Evolutionary conservation across 2,329 filamentous ascomycete genomes (phyloP), one percentile per base, ranked within the genome.

Genomic region (Immersiporthe knoxdaviesiana): DNA sequence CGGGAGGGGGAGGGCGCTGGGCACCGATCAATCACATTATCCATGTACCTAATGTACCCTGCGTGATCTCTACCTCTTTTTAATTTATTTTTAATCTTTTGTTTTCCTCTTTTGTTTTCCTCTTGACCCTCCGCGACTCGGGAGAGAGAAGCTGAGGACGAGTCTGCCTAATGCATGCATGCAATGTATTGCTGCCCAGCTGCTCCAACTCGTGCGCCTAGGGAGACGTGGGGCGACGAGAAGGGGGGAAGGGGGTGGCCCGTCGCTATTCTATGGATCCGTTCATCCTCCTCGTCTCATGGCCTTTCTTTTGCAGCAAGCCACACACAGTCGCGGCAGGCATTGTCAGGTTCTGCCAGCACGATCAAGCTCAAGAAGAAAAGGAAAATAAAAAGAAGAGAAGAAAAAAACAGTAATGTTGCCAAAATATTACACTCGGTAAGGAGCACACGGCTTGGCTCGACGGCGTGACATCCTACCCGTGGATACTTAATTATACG

Each of bases 181-280:
- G 37, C 37, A 39, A 47, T 56, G 52, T 56, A 32, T 56, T 56
- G 52, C 52, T 56, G 52, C 52, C 52, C 52, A 56, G 52, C 52
- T 30, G 24, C n/a, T 30, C 50, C 12, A 27, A 54, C 24, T 54
- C 12, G 2, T 27, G 52, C 52, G 12, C 5, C 24, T 54, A n/a
- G 24, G 12, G 14, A 54, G 24, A 56, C 52, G 52, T 59, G 56
- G 56, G 56, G 24, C 54, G 56, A n/a, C 54, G 30, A 47, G 44
- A 10, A n/a, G 44, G 44, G 44, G 6, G 44, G 44, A 7, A 21
- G 8, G 58, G 58, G 50, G 67, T n/a, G 41, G 35, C 4, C 35
- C 50, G 27, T 52, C 41, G 35, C 52, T 30, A 35, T 62, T 12
- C 54, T 16, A n/a, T n/a, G n/a, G n/a, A n/a, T 30, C 30, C 54